These are phyloP conservation scores for Fraxinus anomala DNA, from an alignment of 257 asterid genomes.

Conservation along the genomic window DNA sequence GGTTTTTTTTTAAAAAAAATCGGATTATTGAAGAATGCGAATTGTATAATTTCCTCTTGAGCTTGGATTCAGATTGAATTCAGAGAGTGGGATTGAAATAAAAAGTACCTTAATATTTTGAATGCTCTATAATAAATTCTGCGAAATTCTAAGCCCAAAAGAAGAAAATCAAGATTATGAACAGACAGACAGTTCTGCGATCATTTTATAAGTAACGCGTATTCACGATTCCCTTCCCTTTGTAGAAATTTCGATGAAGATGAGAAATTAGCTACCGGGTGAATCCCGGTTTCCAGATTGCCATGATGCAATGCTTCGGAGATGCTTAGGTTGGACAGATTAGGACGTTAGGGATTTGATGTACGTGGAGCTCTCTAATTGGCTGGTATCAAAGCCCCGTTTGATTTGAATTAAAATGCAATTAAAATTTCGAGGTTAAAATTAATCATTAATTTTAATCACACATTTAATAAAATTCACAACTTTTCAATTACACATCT, in stretches of 20 bases:
- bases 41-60: background rate
- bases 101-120: slow-evolving; percentile 24
- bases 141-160: slow-evolving; percentile 6
- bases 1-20: too few relatives aligned
- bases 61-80: slow-evolving; percentile 18
- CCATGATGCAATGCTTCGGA: slow-evolving; percentile 16
- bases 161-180: slow-evolving; percentile 9
- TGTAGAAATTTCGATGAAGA: slow-evolving; percentile 20
- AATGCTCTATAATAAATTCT: background rate
- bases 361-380: slow-evolving; percentile 29
- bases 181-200: background rate
- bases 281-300: slow-evolving; percentile 14
- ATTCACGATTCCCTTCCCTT: background rate
- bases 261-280: slow-evolving; percentile 16
- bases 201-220: slow-evolving; percentile 13
- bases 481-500: too few relatives aligned
- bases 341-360: background rate
- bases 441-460: too few relatives aligned
- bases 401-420: too few relatives aligned
- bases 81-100: slow-evolving; percentile 2
- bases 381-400: background rate
- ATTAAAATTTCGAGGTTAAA: too few relatives aligned
- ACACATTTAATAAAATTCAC: too few relatives aligned
- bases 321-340: slow-evolving; percentile 19
- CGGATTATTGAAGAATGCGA: background rate